Base-by-base conservation (phyloP, 305 asterid genomes). In the Solanum hybrid region DNA sequence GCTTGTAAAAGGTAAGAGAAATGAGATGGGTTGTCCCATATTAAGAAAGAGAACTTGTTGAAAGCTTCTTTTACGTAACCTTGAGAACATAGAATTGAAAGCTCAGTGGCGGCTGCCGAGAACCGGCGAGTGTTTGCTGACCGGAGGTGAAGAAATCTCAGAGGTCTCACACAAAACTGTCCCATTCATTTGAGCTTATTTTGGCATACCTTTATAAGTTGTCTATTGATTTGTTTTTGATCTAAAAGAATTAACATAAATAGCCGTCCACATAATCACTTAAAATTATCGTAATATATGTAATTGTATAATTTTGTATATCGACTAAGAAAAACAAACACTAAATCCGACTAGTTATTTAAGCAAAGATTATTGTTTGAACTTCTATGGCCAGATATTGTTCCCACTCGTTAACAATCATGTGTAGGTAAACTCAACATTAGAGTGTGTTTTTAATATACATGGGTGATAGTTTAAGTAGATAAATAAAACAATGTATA, bases 1-100 rank as follows among this genome's bases (percentile, higher is more conserved):
- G 92, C 89, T 94, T 92, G 94, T 90, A 96, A 94, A 92, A 95
- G 94, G 92, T 92, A 93, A 89, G 97, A 94, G 92, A 95, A 91
- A 89, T 94, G 96, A 84, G 92, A 72, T 34, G 98, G 97, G 89
- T 95, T 90, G 45, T 95, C 92, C 91, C 91, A 91, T 70, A 96
- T 89, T n/a, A 89, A 92, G 24, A 92, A 88, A 57, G 89, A 89
- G 92, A 93, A 92, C 89, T 87, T 57, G 90, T 92, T 86, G 93
- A 93, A 92, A 22, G 98, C 97, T 93, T 93, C 92, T 83, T 91
- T 91, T 86, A 95, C 90, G 87, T 88, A 91, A 92, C 97, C 97
- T 72, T 88, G 91, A 41, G 92, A 70, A 92, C 98, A 95, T 89
- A 96, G 93, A 33, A 84, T 87, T 68, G 93, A 91, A 73, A 94